Conservation (phyloP, 345 rosid genomes). For the Erodium maritimum region DNA sequence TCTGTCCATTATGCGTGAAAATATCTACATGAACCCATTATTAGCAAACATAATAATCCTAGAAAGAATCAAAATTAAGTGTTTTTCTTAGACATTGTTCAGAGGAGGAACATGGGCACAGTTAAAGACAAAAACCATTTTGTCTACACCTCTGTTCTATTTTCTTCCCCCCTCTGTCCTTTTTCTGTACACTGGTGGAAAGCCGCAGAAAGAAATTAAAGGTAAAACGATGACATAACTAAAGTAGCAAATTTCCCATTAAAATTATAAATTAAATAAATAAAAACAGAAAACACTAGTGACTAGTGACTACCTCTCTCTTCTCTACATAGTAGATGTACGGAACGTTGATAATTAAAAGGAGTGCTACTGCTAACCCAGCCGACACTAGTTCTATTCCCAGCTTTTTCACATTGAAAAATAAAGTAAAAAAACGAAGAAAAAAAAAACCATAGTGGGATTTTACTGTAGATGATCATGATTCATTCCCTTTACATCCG, state of each 20-base stretch:
- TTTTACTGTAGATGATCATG: constrained; percentile 11
- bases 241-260: background rate
- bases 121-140: too few species aligned
- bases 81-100: too few species aligned
- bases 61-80: too few species aligned
- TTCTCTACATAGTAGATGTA: constrained; percentile 30
- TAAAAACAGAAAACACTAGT: background rate
- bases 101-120: background rate
- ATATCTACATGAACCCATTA: too few species aligned
- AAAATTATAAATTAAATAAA: background rate
- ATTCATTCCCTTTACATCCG: background rate
- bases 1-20: too few species aligned
- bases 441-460: constrained; percentile 11
- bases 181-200: background rate
- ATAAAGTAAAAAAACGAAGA: background rate
- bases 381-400: constrained; percentile 28
- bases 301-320: constrained; percentile 8
- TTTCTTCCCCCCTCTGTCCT: too few species aligned
- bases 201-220: too few species aligned
- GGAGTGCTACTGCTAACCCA: constrained; percentile 5
- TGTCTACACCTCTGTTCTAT: background rate
- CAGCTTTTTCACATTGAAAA: background rate
- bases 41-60: too few species aligned
- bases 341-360: constrained; percentile 15
- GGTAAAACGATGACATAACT: background rate